phyloP scores from a whole-genome alignment of 1,284 basidiomycete species.

The Ceratobasidium sp. region DNA sequence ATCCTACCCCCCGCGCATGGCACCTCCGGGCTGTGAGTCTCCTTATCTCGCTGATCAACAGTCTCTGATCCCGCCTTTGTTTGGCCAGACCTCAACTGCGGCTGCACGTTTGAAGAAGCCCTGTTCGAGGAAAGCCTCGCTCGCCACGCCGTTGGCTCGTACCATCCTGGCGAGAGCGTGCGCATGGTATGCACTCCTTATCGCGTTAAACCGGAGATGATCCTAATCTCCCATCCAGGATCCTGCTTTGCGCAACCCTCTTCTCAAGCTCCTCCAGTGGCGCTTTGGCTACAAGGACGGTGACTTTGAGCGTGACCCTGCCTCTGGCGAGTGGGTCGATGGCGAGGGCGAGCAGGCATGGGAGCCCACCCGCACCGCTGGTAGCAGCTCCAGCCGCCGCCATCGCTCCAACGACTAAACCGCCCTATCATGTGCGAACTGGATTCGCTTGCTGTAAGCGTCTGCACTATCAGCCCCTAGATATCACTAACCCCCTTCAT shows the following conservation, averaged over 20 bases:
- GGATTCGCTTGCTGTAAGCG: constrained; percentile 27
- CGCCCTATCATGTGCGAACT: neutral
- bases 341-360: constrained; percentile 50
- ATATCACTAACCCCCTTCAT: neutral
- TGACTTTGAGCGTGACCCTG: constrained; percentile 70
- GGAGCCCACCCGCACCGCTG: constrained; percentile 34
- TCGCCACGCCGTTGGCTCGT: constrained; percentile 81
- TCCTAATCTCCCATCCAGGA: constrained; percentile 57
- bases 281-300: constrained; percentile 85
- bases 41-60: neutral
- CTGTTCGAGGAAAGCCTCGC: constrained; percentile 85
- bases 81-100: constrained; percentile 73
- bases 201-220: constrained; percentile 3
- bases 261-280: constrained; percentile 75
- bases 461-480: neutral
- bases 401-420: constrained; percentile 25
- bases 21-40: constrained; percentile 67
- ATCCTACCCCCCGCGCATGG: constrained; percentile 80
- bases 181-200: constrained; percentile 68
- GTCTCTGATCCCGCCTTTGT: constrained; percentile 28
- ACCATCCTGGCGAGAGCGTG: constrained; percentile 83
- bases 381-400: constrained; percentile 18
- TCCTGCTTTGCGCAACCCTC: constrained; percentile 81
- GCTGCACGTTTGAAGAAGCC: constrained; percentile 83
- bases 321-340: constrained; percentile 48